Evolutionary conservation across 2,329 filamentous ascomycete species (phyloP).

Genomic region (Bipolaris sorokiniana): DNA sequence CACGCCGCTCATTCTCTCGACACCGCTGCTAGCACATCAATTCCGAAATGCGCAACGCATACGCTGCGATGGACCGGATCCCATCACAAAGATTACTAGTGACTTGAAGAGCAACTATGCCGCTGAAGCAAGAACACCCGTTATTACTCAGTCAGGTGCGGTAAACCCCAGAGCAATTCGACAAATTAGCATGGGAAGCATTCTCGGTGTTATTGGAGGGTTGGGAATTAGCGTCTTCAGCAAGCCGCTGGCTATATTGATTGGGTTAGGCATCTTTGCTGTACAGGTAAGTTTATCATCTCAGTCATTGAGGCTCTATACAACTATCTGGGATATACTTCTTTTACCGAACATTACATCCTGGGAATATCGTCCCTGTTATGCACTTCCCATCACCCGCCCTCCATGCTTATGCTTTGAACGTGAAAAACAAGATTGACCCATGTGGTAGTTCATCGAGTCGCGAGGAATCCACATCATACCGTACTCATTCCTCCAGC

Average conservation of each 20-base stretch:
- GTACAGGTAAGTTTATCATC: slow-evolving; percentile 61
- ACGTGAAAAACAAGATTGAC: slow-evolving; percentile 21
- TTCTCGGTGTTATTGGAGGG: slow-evolving; percentile 57
- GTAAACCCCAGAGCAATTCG: slow-evolving; percentile 51
- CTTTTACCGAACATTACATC: not conserved
- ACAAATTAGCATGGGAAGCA: slow-evolving; percentile 56
- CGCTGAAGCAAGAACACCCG: slow-evolving; percentile 48
- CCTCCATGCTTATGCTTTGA: slow-evolving; percentile 11
- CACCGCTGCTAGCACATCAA: slow-evolving; percentile 41
- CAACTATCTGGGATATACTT: slow-evolving; percentile 1
- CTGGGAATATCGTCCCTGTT: slow-evolving; percentile 15
- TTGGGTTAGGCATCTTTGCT: slow-evolving; percentile 68
- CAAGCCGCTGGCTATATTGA: slow-evolving; percentile 69
- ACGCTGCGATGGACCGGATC: slow-evolving; percentile 47
- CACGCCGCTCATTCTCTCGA: slow-evolving; percentile 45
- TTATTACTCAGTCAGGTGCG: slow-evolving; percentile 47
- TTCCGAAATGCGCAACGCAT: slow-evolving; percentile 36
- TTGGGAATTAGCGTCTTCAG: slow-evolving; percentile 73
- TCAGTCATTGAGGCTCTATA: not conserved
- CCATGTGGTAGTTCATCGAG: slow-evolving; percentile 54
- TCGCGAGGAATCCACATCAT: slow-evolving; percentile 59
- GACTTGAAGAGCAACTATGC: slow-evolving; percentile 45
- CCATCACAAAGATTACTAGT: slow-evolving; percentile 49
- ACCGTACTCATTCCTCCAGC: slow-evolving; percentile 57
- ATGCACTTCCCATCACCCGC: slow-evolving; percentile 17